These are phyloP conservation scores for Phytopythium helicoides DNA, from an alignment of 352 stramenopile genomes.

Conservation along the genomic window DNA sequence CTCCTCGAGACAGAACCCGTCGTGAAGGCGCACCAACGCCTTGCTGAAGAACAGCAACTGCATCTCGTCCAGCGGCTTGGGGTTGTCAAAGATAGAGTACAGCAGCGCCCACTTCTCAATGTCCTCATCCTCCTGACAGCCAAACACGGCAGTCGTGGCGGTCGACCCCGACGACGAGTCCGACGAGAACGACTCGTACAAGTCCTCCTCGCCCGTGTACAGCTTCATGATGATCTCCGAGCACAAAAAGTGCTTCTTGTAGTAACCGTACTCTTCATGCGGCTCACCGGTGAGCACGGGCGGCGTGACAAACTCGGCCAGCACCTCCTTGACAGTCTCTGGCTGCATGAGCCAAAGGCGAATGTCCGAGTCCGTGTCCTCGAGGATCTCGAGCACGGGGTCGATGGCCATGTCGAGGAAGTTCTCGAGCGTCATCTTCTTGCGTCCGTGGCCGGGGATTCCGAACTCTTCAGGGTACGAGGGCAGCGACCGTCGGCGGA, in stretches of 20 bases:
- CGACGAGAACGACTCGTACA: constrained; percentile 88
- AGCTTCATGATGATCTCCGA: constrained; percentile 91
- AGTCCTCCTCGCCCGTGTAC: constrained; percentile 84
- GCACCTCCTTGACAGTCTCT: constrained; percentile 72
- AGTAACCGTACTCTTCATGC: constrained; percentile 88
- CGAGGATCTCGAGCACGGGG: constrained; percentile 80
- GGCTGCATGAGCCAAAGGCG: constrained; percentile 80
- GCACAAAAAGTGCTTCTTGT: constrained; percentile 88
- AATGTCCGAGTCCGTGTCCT: constrained; percentile 85
- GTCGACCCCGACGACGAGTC: constrained; percentile 75
- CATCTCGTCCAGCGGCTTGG: constrained; percentile 79
- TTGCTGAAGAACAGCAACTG: constrained; percentile 88
- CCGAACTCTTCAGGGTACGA: constrained; percentile 71
- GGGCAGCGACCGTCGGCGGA: constrained; percentile 67
- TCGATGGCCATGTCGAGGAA: constrained; percentile 86
- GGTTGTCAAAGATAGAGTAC: constrained; percentile 81
- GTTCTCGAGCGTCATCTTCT: constrained; percentile 61
- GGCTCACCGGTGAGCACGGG: constrained; percentile 69
- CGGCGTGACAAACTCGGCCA: constrained; percentile 79
- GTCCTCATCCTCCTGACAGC: constrained; percentile 70
- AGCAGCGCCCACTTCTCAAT: constrained; percentile 80
- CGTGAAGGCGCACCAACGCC: constrained; percentile 80
- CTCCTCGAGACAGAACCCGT: constrained; percentile 84
- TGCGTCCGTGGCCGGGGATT: constrained; percentile 37
- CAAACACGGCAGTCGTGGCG: constrained; percentile 66